A percentile compares a stretch with the other conserved stretches of the same genome.
Evolutionary conservation across 768 basidiomycete species (phyloP).

Genomic region (Naganishia kalamii): DNA sequence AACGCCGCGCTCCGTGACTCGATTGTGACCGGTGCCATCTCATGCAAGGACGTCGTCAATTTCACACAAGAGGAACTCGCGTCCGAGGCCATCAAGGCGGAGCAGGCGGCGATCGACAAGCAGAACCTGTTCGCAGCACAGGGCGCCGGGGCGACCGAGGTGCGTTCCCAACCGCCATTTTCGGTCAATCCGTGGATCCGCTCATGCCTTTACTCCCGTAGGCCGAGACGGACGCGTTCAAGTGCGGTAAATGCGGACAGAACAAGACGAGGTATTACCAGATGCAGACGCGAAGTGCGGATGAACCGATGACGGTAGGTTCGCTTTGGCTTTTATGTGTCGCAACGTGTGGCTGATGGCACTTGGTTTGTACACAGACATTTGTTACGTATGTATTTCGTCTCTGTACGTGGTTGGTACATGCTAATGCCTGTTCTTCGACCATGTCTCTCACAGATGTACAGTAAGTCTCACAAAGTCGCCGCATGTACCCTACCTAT

Average conservation of each 20-base stretch:
- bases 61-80: constrained; percentile 97
- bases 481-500: background rate
- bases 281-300: constrained; percentile 93
- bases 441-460: background rate
- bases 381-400: constrained; percentile 18
- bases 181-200: background rate
- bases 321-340: background rate
- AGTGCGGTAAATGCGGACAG: constrained; percentile 91
- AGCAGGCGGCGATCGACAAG: constrained; percentile 71
- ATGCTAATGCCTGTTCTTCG: background rate
- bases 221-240: constrained; percentile 96
- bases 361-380: constrained; percentile 1
- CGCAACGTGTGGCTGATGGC: background rate
- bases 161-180: constrained; percentile 1
- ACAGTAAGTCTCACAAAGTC: background rate
- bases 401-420: too few species aligned
- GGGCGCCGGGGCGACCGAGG: constrained; percentile 64
- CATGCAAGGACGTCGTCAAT: constrained; percentile 61
- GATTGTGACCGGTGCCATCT: constrained; percentile 73
- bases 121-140: constrained; percentile 86
- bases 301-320: constrained; percentile 83
- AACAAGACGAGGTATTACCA: constrained; percentile 73
- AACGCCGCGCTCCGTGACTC: constrained; percentile 80
- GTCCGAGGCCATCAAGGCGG: constrained; percentile 78
- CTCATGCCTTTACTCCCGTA: constrained; percentile 44